phyloP scores from a whole-genome alignment of 2,329 filamentous ascomycete genomes.

The Bipolaris cookei region DNA sequence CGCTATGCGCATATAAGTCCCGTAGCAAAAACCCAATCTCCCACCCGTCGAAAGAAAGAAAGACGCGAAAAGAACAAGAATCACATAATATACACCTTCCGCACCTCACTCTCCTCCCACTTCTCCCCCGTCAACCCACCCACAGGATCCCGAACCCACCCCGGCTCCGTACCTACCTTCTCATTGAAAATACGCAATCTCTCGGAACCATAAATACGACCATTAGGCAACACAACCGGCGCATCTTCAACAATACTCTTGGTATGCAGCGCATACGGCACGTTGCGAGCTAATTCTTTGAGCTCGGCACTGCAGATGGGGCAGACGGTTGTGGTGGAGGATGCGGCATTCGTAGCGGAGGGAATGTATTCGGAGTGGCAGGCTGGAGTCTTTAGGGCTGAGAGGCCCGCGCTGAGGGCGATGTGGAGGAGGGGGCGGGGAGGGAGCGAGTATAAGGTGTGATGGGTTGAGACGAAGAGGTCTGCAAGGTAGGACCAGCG shows the following conservation, averaged over 20 bases:
- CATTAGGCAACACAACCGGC: slow-evolving; percentile 84
- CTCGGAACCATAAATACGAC: slow-evolving; percentile 79
- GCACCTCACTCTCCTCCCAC: slow-evolving; percentile 63
- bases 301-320: slow-evolving; percentile 96
- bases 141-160: slow-evolving; percentile 75
- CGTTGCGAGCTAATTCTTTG: slow-evolving; percentile 84
- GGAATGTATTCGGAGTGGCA: slow-evolving; percentile 76
- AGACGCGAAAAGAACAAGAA: not conserved
- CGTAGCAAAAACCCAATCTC: not conserved
- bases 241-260: slow-evolving; percentile 92
- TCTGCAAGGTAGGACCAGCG: slow-evolving; percentile 80
- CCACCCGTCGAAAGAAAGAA: not conserved
- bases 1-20: slow-evolving; percentile 1
- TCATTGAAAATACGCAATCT: slow-evolving; percentile 76
- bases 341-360: slow-evolving; percentile 59
- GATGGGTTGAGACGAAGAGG: slow-evolving; percentile 85
- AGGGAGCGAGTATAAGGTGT: slow-evolving; percentile 82
- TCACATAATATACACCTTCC: slow-evolving; percentile 90
- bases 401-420: slow-evolving; percentile 87
- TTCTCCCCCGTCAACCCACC: slow-evolving; percentile 62
- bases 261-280: slow-evolving; percentile 94
- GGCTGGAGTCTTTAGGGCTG: slow-evolving; percentile 91
- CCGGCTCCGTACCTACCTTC: slow-evolving; percentile 73
- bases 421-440: slow-evolving; percentile 85
- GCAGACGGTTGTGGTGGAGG: slow-evolving; percentile 76